Percentiles rank a stretch among this genome's conserved stretches.
phyloP scores from a whole-genome alignment of 345 rosid genomes.

The Anacardium occidentale region DNA sequence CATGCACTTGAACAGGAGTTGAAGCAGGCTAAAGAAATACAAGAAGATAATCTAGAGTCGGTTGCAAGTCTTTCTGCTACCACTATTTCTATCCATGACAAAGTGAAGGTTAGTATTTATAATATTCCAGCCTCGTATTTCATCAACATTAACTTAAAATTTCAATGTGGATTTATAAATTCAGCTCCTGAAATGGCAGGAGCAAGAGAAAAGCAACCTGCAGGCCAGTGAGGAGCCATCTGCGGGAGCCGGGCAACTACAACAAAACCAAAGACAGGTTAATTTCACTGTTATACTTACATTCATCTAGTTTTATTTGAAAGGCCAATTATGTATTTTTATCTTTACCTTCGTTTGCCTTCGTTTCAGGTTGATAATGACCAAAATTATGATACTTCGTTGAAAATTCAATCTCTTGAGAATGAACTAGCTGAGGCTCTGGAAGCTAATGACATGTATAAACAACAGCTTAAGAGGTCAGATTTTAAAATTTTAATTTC shows the following conservation, averaged over 20 bases:
- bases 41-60: conserved; percentile 15
- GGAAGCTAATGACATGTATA: conserved; percentile 57
- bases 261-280: conserved; percentile 12
- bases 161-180: neutral
- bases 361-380: conserved; percentile 32
- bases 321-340: conserved; percentile 3
- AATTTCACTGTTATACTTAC: neutral
- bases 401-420: conserved; percentile 49
- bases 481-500: no score
- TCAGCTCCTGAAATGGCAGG: conserved; percentile 21
- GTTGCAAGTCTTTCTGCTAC: conserved; percentile 13
- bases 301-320: conserved; percentile 3
- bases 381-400: conserved; percentile 25
- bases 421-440: conserved; percentile 51
- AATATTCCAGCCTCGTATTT: conserved; percentile 5
- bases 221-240: neutral
- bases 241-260: neutral
- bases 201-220: conserved; percentile 16
- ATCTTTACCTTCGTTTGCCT: neutral
- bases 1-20: conserved; percentile 33
- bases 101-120: conserved; percentile 28
- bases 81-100: conserved; percentile 17
- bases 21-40: conserved; percentile 28
- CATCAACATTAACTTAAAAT: neutral
- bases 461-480: conserved; percentile 54